Base-by-base conservation (phyloP, 2,329 filamentous ascomycete genomes). In the Emmonsia crescens region DNA sequence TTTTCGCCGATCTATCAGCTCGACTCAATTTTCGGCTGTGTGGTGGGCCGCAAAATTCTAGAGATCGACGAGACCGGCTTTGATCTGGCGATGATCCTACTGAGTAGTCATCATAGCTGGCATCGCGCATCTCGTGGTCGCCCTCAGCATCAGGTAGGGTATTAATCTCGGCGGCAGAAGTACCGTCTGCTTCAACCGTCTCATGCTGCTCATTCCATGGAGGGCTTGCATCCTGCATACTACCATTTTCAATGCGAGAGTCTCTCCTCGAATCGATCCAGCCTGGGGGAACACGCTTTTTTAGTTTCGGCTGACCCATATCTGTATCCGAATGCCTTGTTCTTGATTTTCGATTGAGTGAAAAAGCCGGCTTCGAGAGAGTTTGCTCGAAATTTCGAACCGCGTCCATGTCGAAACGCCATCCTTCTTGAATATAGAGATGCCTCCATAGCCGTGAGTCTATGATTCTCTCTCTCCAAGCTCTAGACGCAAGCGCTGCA, bases 381-480 rank as follows among this genome's bases (percentile, higher is more conserved):
- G 78, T 75, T 46, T 82, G 80, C 72, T 95, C 89, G 66, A 85
- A 91, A 2, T 78, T 75, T 48, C 78, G 76, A 33, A 96, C 84
- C 66, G 91, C 88, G 10, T 79, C 75, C 8, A 77, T 75, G 64
- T 92, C 81, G 6, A 88, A 83, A 66, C 85, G 85, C 89, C 94
- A 99, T 5, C 94, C 94, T 76, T 97, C 92, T 8, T 86, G 77
- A 42, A 86, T 82, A 74, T 96, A 99, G 16, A 96, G 77, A 16
- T 85, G 81, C 71, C 90, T 87, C 94, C 94, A 99, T 33, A 97
- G 77, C 64, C 89, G 88, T 40, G 89, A 85, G 73, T 99, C 94
- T 59, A 91, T 77, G 5, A 93, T 87, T 21, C 94, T 81, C 21
- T 83, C 81, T 65, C 92, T 87, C 93, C 94, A 99, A 65, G 85